Percentiles rank a stretch among this genome's conserved stretches.
phyloP scores from a whole-genome alignment of 176 grass and related monocot genomes.

The Oryza meridionalis region DNA sequence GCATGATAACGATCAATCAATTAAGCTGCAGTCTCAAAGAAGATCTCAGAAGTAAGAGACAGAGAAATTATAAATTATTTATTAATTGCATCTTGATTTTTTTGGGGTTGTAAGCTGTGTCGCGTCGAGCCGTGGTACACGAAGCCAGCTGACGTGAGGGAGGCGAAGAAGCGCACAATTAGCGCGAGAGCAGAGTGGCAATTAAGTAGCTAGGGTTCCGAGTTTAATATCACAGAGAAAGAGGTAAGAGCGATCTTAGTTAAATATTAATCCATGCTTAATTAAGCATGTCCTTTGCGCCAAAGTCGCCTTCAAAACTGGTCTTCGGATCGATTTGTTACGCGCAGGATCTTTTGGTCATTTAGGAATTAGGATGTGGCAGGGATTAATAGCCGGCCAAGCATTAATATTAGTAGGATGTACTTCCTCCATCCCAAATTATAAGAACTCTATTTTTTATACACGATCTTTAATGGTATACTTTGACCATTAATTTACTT shows the following conservation, averaged over 20 bases:
- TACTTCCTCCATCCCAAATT: too few relatives aligned
- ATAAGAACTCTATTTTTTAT: too few relatives aligned
- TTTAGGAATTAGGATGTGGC: too few relatives aligned
- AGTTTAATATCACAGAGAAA: neutral
- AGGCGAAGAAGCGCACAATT: conserved; percentile 41
- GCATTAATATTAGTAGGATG: too few relatives aligned
- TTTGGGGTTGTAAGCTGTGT: neutral
- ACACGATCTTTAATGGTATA: too few relatives aligned
- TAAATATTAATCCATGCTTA: conserved; percentile 40
- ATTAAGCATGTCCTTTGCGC: conserved; percentile 26
- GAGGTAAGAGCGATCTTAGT: conserved; percentile 28
- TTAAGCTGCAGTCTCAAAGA: conserved; percentile 7
- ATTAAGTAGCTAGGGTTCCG: neutral
- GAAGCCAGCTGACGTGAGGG: conserved; percentile 35
- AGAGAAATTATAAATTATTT: neutral
- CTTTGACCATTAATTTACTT: too few relatives aligned
- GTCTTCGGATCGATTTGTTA: neutral
- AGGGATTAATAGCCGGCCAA: too few relatives aligned
- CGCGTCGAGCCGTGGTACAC: neutral
- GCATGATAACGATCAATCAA: neutral
- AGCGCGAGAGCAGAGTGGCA: neutral
- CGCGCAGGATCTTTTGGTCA: neutral
- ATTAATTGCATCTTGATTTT: neutral
- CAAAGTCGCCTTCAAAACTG: conserved; percentile 34
- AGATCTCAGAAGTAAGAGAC: conserved; percentile 15